phyloP scores from a whole-genome alignment of 2,329 filamentous ascomycete species.

The Conoideocrella luteorostrata region DNA sequence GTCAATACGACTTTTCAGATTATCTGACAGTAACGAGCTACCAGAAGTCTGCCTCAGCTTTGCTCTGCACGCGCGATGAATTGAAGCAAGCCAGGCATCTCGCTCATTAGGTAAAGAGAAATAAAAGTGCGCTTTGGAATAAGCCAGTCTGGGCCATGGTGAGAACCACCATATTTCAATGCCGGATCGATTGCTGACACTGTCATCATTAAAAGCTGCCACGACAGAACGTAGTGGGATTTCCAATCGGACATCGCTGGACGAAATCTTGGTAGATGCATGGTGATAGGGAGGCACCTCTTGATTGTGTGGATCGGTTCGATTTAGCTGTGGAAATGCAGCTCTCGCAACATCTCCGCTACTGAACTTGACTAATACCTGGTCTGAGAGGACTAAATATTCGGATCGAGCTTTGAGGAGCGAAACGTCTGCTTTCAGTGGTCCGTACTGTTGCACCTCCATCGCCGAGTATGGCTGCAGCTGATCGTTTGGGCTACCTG shows the following conservation, averaged over 20 bases:
- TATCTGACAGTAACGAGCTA: conserved; percentile 34
- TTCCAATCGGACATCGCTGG: conserved; percentile 34
- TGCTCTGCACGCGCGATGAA: conserved; percentile 35
- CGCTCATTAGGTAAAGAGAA: conserved; percentile 43
- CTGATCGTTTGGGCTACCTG: conserved; percentile 22
- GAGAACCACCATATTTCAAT: conserved; percentile 53
- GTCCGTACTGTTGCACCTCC: conserved; percentile 37
- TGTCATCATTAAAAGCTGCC: conserved; percentile 46
- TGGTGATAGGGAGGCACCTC: conserved; percentile 18
- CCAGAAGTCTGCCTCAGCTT: conserved; percentile 29
- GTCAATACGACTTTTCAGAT: conserved; percentile 41
- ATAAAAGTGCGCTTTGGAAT: conserved; percentile 41
- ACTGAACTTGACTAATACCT: conserved; percentile 45
- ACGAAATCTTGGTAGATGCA: conserved; percentile 21
- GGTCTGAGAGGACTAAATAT: conserved; percentile 46
- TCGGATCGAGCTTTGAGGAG: conserved; percentile 42
- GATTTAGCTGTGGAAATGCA: conserved; percentile 40
- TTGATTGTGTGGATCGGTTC: conserved; percentile 16
- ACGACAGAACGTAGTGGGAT: conserved; percentile 46
- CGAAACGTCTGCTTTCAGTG: conserved; percentile 43
- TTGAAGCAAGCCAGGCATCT: conserved; percentile 42
- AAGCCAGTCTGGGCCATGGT: conserved; percentile 35
- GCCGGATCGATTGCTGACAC: conserved; percentile 41
- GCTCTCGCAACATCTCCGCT: conserved; percentile 39
- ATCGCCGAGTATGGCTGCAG: conserved; percentile 27